A percentile compares a stretch with the other conserved stretches of the same genome.
Evolutionary conservation across 2,329 filamentous ascomycete genomes (phyloP).

Genomic region (Chaetomiaceae sp.): DNA sequence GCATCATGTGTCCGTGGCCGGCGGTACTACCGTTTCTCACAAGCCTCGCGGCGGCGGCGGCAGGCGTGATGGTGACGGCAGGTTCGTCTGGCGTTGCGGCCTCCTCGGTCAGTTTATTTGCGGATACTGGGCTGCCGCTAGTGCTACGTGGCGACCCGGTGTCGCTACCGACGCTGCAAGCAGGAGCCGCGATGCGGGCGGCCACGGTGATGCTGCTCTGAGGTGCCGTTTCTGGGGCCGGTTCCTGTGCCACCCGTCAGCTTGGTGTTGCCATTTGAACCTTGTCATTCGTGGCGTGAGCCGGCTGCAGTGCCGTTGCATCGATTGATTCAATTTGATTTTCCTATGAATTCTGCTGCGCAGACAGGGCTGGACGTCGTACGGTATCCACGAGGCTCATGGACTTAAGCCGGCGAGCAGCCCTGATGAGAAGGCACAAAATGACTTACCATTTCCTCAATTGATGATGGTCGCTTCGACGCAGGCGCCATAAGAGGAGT

Average conservation of each 20-base stretch:
- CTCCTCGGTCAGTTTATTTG: no score
- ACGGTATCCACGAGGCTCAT: no score
- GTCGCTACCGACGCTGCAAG: not conserved
- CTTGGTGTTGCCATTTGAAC: not conserved
- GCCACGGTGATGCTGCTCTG: slow-evolving; percentile 19
- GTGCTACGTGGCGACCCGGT: slow-evolving; percentile 1
- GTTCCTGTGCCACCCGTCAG: slow-evolving; percentile 1
- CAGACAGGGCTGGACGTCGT: no score
- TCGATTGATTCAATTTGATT: no score
- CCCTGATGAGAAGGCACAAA: no score
- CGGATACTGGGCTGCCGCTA: not conserved
- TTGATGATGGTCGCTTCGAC: slow-evolving; percentile 1
- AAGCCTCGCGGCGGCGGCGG: not conserved
- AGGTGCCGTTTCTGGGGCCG: slow-evolving; percentile 3
- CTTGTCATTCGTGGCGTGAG: not conserved
- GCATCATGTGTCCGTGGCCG: not conserved
- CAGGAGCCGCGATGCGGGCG: not conserved
- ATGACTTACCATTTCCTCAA: slow-evolving; percentile 6
- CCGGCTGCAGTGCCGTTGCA: not conserved
- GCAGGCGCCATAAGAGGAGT: not conserved
- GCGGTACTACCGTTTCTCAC: not conserved
- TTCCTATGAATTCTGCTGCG: no score
- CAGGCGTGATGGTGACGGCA: no score
- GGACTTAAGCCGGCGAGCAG: no score
- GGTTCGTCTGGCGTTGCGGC: no score